Conservation (phyloP, 2,329 filamentous ascomycete genomes). For the Tolypocladium amazonense region DNA sequence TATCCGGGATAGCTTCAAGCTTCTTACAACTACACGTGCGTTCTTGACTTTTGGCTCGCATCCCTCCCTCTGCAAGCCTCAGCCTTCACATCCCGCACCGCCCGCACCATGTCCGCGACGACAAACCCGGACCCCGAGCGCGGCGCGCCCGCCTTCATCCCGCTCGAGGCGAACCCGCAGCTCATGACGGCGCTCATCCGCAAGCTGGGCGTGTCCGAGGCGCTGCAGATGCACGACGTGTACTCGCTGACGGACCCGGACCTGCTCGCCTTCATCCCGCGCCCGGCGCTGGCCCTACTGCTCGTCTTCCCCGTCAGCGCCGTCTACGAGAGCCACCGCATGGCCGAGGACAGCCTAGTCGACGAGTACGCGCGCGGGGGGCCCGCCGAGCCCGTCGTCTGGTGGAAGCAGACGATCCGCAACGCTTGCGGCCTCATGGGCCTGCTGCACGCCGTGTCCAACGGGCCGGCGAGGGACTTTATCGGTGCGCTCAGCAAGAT, state of each 20-base stretch:
- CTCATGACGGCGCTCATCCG: conserved; percentile 78
- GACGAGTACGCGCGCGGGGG: conserved; percentile 59
- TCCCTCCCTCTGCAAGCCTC: no score
- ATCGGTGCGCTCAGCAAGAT: conserved; percentile 31
- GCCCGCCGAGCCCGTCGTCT: conserved; percentile 64
- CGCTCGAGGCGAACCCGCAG: conserved; percentile 68
- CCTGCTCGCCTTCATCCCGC: conserved; percentile 76
- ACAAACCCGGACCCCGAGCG: conserved; percentile 29
- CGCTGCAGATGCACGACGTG: conserved; percentile 77
- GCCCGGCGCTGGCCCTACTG: conserved; percentile 77
- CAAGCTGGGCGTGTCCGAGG: conserved; percentile 70
- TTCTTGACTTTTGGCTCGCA: not conserved
- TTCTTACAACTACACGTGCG: not conserved
- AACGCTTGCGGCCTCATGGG: conserved; percentile 92
- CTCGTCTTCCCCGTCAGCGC: conserved; percentile 82
- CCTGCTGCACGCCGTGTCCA: conserved; percentile 69
- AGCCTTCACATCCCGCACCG: not conserved
- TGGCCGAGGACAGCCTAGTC: conserved; percentile 57
- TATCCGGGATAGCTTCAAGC: not conserved
- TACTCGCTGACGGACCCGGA: conserved; percentile 81
- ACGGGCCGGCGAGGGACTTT: conserved; percentile 57
- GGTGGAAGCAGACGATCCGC: conserved; percentile 91
- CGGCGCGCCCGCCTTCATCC: conserved; percentile 40
- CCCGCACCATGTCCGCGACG: conserved; percentile 16
- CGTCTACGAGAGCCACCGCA: conserved; percentile 67